Percentiles rank a stretch among this genome's conserved stretches.
Conservation (phyloP, 2,329 filamentous ascomycete species). For the Fusarium sp. region DNA sequence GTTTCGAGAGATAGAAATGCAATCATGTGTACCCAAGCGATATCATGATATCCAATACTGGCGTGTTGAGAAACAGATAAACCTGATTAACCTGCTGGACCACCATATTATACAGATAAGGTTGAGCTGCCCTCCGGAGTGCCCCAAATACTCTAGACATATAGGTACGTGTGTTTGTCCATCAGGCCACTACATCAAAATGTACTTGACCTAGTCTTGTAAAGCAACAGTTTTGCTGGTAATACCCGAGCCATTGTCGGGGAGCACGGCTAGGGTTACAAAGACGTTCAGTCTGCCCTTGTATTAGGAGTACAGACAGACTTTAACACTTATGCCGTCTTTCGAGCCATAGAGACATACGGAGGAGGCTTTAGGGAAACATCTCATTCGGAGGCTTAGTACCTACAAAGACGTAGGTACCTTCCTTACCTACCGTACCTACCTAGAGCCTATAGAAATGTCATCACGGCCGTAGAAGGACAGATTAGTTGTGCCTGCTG, state of each 20-base stretch:
- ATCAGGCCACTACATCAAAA: not conserved
- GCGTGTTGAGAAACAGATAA: not conserved
- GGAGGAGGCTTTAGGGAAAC: not conserved
- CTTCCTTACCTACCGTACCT: no score
- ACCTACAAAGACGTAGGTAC: no score
- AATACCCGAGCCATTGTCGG: not conserved
- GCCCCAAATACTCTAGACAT: not conserved
- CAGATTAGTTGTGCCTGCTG: not conserved
- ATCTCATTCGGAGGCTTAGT: not conserved
- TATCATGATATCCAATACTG: not conserved
- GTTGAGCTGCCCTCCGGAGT: not conserved
- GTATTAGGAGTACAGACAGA: not conserved
- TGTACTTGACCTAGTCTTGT: not conserved
- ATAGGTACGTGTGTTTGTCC: not conserved
- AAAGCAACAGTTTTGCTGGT: not conserved
- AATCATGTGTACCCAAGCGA: not conserved
- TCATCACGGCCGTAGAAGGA: not conserved
- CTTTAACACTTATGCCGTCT: slow-evolving; percentile 10
- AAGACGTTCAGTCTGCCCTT: not conserved
- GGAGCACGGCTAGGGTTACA: not conserved
- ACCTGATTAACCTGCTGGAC: not conserved
- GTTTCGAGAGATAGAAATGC: not conserved
- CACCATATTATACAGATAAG: not conserved
- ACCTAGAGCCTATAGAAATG: not conserved
- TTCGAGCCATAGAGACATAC: slow-evolving; percentile 3